Percentiles rank a stretch among this genome's conserved stretches.
Evolutionary conservation across 2,329 filamentous ascomycete species (phyloP).

Genomic region (Epichloe sibirici): DNA sequence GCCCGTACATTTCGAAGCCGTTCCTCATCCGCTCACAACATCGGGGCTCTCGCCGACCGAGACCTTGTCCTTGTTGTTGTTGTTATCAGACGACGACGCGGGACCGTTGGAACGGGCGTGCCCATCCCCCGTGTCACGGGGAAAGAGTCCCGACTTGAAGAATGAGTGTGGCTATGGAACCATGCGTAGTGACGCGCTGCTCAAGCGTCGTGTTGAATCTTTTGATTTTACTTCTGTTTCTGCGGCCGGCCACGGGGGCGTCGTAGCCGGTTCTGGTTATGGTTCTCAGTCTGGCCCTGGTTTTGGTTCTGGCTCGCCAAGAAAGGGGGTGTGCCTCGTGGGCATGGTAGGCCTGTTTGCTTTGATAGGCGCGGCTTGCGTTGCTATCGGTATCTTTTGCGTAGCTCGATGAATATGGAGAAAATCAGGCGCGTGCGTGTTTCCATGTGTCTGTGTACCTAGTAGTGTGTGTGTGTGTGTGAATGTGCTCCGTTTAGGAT

Average conservation of each 20-base stretch:
- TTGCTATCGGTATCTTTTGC: neutral
- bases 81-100: neutral
- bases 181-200: neutral
- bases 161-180: neutral
- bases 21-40: neutral
- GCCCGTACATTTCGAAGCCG: neutral
- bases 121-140: neutral
- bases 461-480: neutral
- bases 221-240: neutral
- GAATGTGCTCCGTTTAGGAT: too few species aligned
- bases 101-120: neutral
- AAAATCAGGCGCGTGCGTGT: too few species aligned
- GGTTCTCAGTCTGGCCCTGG: neutral
- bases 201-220: neutral
- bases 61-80: neutral
- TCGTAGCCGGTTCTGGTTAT: neutral
- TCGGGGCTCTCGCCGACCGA: neutral
- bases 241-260: neutral
- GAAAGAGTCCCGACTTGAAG: too few species aligned
- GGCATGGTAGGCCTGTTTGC: neutral
- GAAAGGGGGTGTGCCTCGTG: neutral
- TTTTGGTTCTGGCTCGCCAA: neutral
- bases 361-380: neutral
- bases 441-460: too few species aligned
- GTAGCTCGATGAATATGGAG: too few species aligned